A percentile compares a stretch with the other conserved stretches of the same genome.
These are phyloP conservation scores for Amanita molliuscula DNA, from an alignment of 768 basidiomycete species.

Conservation along the genomic window DNA sequence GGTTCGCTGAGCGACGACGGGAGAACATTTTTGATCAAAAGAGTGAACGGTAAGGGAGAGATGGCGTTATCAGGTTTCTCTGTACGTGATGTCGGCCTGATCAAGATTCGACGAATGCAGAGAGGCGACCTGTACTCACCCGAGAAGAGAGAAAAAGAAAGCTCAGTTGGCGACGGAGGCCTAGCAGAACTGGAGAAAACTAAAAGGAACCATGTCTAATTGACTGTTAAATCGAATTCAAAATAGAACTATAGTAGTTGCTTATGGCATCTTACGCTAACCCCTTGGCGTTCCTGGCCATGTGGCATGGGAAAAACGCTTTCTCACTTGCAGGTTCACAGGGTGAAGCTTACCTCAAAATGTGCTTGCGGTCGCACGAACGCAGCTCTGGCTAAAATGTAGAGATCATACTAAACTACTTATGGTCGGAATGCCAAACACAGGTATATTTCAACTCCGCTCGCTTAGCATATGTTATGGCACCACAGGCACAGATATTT, in stretches of 20 bases:
- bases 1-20: slow-evolving; percentile 3
- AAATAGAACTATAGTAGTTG: not conserved
- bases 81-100: not conserved
- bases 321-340: not conserved
- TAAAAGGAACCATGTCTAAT: not conserved
- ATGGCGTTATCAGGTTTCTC: not conserved
- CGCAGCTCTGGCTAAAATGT: too few relatives aligned
- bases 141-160: not conserved
- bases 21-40: slow-evolving; percentile 1
- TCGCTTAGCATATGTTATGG: too few relatives aligned
- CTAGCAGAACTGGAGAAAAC: not conserved
- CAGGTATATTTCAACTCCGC: too few relatives aligned
- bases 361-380: too few relatives aligned
- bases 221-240: not conserved
- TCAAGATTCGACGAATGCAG: not conserved
- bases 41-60: not conserved
- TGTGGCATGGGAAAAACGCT: not conserved
- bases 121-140: not conserved
- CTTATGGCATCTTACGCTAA: not conserved
- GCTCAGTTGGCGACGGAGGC: not conserved
- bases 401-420: too few relatives aligned
- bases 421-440: too few relatives aligned
- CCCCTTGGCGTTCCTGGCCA: not conserved
- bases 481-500: not conserved
- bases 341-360: too few relatives aligned